Conservation (phyloP, 1,284 basidiomycete genomes). For the Fomes fomentarius region DNA sequence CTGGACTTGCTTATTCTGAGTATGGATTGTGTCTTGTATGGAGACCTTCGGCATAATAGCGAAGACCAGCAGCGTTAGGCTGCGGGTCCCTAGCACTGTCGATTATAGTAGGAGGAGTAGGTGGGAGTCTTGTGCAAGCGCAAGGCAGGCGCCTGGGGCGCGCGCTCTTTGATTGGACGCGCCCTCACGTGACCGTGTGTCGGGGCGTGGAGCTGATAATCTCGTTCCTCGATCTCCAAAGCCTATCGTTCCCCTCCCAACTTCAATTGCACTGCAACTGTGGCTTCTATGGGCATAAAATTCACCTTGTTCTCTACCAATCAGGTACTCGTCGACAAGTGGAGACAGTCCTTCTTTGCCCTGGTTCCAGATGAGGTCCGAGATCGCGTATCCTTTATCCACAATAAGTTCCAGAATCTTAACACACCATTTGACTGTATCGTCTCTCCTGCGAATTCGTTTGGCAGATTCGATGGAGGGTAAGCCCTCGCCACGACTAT, state of each 20-base stretch:
- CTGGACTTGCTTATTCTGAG: slow-evolving; percentile 15
- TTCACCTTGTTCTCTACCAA: background rate
- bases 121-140: too few species aligned
- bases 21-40: background rate
- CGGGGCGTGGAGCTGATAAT: too few species aligned
- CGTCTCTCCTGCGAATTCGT: slow-evolving; percentile 31
- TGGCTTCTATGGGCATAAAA: background rate
- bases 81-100: too few species aligned
- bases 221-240: too few species aligned
- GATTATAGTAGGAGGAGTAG: too few species aligned
- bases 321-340: slow-evolving; percentile 9
- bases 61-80: too few species aligned
- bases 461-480: slow-evolving; percentile 29
- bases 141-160: too few species aligned
- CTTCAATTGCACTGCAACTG: too few species aligned
- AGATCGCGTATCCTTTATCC: background rate
- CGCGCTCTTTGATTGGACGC: too few species aligned
- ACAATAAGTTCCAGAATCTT: background rate
- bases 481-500: slow-evolving; percentile 1
- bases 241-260: too few species aligned
- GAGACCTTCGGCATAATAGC: slow-evolving; percentile 3
- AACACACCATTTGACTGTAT: slow-evolving; percentile 27
- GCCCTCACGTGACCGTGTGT: too few species aligned
- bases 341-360: slow-evolving; percentile 5
- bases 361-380: slow-evolving; percentile 7